Conservation (phyloP, 768 basidiomycete species). For the Pisolithus microcarpus region DNA sequence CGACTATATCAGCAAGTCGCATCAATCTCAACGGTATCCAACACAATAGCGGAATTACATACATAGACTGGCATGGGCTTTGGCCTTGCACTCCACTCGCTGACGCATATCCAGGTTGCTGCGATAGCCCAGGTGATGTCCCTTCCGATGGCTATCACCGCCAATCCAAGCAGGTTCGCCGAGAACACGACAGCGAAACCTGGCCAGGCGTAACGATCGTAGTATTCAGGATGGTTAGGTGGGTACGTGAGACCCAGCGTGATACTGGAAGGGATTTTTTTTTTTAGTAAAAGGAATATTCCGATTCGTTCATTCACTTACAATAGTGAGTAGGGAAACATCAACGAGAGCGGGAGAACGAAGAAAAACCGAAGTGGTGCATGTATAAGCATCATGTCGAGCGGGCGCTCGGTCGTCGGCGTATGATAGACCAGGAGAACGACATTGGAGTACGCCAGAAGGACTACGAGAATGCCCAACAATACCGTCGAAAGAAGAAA, state of each 20-base stretch:
- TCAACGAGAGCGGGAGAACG: slow-evolving; percentile 45
- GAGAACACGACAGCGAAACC: slow-evolving; percentile 64
- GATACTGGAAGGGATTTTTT: slow-evolving; percentile 38
- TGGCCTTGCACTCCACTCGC: slow-evolving; percentile 52
- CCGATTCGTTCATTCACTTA: too few species aligned
- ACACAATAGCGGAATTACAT: slow-evolving; percentile 19
- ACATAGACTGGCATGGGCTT: slow-evolving; percentile 64
- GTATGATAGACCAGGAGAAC: slow-evolving; percentile 68
- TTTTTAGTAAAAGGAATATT: too few species aligned
- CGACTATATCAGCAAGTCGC: slow-evolving; percentile 32
- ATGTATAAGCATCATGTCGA: slow-evolving; percentile 81
- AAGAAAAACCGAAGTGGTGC: slow-evolving; percentile 70
- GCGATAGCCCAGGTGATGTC: slow-evolving; percentile 75
- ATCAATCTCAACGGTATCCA: background rate
- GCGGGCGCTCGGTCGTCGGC: slow-evolving; percentile 49
- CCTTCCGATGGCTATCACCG: slow-evolving; percentile 47
- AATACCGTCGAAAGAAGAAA: slow-evolving; percentile 74
- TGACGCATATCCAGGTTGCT: slow-evolving; percentile 66
- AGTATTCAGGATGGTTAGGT: slow-evolving; percentile 44
- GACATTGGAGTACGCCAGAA: slow-evolving; percentile 75
- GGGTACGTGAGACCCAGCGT: slow-evolving; percentile 57
- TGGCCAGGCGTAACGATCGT: slow-evolving; percentile 57
- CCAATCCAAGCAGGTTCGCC: slow-evolving; percentile 52
- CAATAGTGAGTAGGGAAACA: slow-evolving; percentile 54
- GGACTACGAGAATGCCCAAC: slow-evolving; percentile 59